A percentile compares a stretch with the other conserved stretches of the same genome.
Conservation (phyloP, 768 basidiomycete species). For the Hypsizygus marmoreus region DNA sequence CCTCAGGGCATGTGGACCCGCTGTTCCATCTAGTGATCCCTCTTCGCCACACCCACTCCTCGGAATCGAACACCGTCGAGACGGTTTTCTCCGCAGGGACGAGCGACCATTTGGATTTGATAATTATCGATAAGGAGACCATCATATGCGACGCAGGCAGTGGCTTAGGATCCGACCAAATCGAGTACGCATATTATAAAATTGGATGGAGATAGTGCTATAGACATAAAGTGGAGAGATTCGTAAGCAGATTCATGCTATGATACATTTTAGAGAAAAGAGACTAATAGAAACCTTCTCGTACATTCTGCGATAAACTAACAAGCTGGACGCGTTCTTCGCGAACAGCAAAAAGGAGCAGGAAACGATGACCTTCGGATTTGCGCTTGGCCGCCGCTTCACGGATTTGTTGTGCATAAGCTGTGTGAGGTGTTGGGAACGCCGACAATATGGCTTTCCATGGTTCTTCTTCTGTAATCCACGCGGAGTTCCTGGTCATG, state of each 20-base stretch:
- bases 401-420: constrained; percentile 68
- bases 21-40: constrained; percentile 80
- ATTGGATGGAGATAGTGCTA: constrained; percentile 61
- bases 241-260: constrained; percentile 3
- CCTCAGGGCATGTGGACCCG: constrained; percentile 17
- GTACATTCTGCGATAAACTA: constrained; percentile 29
- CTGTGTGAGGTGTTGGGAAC: constrained; percentile 58
- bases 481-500: constrained; percentile 56
- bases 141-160: constrained; percentile 55
- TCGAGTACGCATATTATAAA: constrained; percentile 70
- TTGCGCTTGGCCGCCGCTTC: constrained; percentile 66
- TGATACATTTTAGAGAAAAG: constrained; percentile 8
- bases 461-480: constrained; percentile 75
- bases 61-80: constrained; percentile 63
- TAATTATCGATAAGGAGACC: constrained; percentile 53
- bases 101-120: constrained; percentile 30
- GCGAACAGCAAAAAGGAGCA: constrained; percentile 65
- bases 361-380: constrained; percentile 60
- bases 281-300: constrained; percentile 17
- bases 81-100: constrained; percentile 42
- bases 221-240: constrained; percentile 13
- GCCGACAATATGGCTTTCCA: constrained; percentile 62
- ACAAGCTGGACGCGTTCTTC: constrained; percentile 73
- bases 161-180: constrained; percentile 44
- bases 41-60: constrained; percentile 60